Conservation (phyloP, 2,329 filamentous ascomycete species). For the Leptographium galeiforme region DNA sequence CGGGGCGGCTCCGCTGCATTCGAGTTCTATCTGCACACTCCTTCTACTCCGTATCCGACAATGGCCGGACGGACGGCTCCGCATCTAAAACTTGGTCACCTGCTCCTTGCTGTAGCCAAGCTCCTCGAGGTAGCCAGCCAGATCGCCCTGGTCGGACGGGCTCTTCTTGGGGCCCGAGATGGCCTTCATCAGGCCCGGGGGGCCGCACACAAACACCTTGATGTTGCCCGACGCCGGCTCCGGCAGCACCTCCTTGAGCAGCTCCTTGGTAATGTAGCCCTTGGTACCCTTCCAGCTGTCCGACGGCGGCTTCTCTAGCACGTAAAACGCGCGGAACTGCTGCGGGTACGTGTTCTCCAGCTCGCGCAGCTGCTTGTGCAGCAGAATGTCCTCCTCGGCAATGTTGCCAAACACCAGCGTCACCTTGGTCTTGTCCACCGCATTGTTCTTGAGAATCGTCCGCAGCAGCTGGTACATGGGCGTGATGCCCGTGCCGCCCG, state of each 20-base stretch:
- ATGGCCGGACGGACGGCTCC: neutral
- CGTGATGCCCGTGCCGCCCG: constrained; percentile 93
- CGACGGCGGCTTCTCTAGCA: constrained; percentile 53
- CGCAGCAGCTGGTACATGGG: constrained; percentile 94
- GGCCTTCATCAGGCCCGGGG: constrained; percentile 84
- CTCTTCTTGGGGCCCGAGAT: constrained; percentile 82
- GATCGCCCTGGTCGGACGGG: constrained; percentile 87
- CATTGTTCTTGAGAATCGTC: constrained; percentile 88
- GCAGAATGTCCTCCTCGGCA: constrained; percentile 75
- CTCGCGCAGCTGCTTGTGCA: constrained; percentile 71
- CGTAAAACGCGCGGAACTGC: constrained; percentile 90
- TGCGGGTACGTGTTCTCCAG: constrained; percentile 93
- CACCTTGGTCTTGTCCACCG: constrained; percentile 92
- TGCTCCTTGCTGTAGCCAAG: constrained; percentile 46
- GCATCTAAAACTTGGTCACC: constrained; percentile 77
- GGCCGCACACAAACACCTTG: constrained; percentile 94
- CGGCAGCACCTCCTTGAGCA: constrained; percentile 87
- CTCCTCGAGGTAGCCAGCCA: constrained; percentile 62
- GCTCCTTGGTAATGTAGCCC: constrained; percentile 78
- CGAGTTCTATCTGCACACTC: no score
- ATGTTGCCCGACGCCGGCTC: constrained; percentile 85
- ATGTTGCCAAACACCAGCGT: constrained; percentile 91
- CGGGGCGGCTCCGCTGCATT: no score
- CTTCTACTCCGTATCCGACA: no score
- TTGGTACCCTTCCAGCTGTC: constrained; percentile 72